These are phyloP conservation scores for Fusarium fujikuroi DNA, from an alignment of 2,329 filamentous ascomycete species.

Conservation along the genomic window DNA sequence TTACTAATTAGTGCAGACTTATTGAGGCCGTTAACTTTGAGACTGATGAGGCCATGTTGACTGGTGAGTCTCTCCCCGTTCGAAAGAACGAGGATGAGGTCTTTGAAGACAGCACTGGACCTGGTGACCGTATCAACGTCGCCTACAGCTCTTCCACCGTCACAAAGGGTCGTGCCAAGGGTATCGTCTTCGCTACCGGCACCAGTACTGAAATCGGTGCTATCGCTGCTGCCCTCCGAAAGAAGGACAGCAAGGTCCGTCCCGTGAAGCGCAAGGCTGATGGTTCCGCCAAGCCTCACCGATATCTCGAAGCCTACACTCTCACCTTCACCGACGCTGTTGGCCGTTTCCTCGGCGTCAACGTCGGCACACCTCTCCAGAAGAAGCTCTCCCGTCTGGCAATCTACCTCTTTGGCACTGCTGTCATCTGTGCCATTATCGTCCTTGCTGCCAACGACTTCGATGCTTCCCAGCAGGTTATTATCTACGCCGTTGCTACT, in stretches of 20 bases:
- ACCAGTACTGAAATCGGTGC: slow-evolving; percentile 71
- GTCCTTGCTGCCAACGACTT: slow-evolving; percentile 73
- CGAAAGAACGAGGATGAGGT: slow-evolving; percentile 61
- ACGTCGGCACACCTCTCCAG: slow-evolving; percentile 75
- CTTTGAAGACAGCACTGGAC: slow-evolving; percentile 53
- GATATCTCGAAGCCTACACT: slow-evolving; percentile 59
- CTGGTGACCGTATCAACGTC: slow-evolving; percentile 70
- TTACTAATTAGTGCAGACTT: slow-evolving; percentile 62
- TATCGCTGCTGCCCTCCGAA: slow-evolving; percentile 62
- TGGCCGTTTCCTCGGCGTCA: slow-evolving; percentile 73
- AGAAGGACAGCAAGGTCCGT: slow-evolving; percentile 62
- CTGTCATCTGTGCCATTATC: slow-evolving; percentile 75
- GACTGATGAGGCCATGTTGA: slow-evolving; percentile 73
- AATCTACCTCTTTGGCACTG: slow-evolving; percentile 72
- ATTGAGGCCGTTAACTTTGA: slow-evolving; percentile 72
- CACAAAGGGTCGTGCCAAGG: slow-evolving; percentile 69
- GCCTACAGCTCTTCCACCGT: slow-evolving; percentile 72
- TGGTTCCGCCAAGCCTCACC: slow-evolving; percentile 63
- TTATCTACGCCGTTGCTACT: slow-evolving; percentile 63
- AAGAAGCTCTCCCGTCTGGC: slow-evolving; percentile 75
- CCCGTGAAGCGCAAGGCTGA: slow-evolving; percentile 63
- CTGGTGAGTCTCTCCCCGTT: slow-evolving; percentile 71
- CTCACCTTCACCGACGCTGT: slow-evolving; percentile 67
- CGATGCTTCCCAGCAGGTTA: slow-evolving; percentile 65
- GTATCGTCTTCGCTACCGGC: slow-evolving; percentile 71